A percentile compares a stretch with the other conserved stretches of the same genome.
These are phyloP conservation scores for Tausonia pullulans DNA, from an alignment of 1,284 basidiomycete species.

Conservation along the genomic window DNA sequence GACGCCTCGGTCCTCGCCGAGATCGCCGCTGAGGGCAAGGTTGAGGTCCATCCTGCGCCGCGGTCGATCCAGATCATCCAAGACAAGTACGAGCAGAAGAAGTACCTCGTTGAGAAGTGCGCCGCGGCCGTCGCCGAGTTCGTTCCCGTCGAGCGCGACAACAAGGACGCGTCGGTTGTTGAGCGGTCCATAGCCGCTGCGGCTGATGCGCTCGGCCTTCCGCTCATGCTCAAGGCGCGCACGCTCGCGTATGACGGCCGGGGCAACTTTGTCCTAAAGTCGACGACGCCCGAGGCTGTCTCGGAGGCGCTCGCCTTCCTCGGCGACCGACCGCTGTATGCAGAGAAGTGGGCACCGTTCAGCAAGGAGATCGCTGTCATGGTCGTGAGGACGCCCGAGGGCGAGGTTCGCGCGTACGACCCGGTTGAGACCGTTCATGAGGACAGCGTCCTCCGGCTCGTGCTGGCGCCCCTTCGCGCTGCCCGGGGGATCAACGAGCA, in stretches of 20 bases:
- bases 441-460: conserved; percentile 86
- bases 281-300: conserved; percentile 41
- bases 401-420: conserved; percentile 74
- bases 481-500: conserved; percentile 46
- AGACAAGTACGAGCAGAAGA: conserved; percentile 89
- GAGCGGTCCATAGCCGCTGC: conserved; percentile 48
- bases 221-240: conserved; percentile 91
- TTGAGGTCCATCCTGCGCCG: conserved; percentile 75
- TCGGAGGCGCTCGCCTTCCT: conserved; percentile 56
- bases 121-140: conserved; percentile 67
- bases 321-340: conserved; percentile 59
- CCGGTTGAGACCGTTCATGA: conserved; percentile 93
- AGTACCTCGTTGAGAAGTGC: conserved; percentile 49
- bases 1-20: conserved; percentile 65
- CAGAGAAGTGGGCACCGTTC: conserved; percentile 89
- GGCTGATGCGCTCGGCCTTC: conserved; percentile 56
- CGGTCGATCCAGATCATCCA: conserved; percentile 80
- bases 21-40: conserved; percentile 43
- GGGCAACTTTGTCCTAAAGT: conserved; percentile 73
- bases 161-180: conserved; percentile 38
- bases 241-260: conserved; percentile 93
- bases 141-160: conserved; percentile 39
- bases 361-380: conserved; percentile 89
- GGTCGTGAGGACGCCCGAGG: conserved; percentile 73
- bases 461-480: conserved; percentile 67